Conservation (phyloP, 176 grass and related monocot genomes). For the Rhynchospora breviuscula region DNA sequence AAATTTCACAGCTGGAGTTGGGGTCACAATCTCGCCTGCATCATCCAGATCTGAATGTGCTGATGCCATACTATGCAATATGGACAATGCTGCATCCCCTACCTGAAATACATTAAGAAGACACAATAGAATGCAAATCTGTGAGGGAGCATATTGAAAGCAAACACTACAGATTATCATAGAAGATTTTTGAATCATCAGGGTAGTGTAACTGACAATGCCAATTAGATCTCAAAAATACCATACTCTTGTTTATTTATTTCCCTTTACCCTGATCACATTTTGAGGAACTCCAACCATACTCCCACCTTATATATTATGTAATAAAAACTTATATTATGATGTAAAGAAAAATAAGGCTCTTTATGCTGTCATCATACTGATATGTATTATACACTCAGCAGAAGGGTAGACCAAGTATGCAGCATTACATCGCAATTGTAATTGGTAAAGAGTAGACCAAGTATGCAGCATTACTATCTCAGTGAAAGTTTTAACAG, state of each 20-base stretch:
- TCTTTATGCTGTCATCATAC: neutral
- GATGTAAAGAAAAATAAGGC: neutral
- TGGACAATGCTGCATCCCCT: constrained; percentile 74
- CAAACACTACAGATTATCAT: neutral
- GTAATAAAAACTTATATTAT: neutral
- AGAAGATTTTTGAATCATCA: neutral
- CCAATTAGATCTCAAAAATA: neutral
- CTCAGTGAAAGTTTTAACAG: neutral
- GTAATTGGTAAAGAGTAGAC: neutral
- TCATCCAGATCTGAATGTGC: constrained; percentile 99
- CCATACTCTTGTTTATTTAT: neutral
- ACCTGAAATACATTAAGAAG: constrained; percentile 42
- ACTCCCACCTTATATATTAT: neutral
- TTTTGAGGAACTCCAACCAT: neutral
- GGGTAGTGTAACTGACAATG: neutral
- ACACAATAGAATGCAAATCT: neutral
- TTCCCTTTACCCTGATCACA: neutral
- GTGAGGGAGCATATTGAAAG: neutral
- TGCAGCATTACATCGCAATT: neutral
- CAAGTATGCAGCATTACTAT: neutral
- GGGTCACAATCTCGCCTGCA: constrained; percentile 93
- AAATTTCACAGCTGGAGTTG: constrained; percentile 91
- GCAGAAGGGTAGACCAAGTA: neutral
- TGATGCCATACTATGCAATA: constrained; percentile 89
- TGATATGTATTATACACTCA: neutral